Percentiles rank a stretch among this genome's conserved stretches.
phyloP scores from a whole-genome alignment of 192 early-diverging fungal species.

The Thoreauomyces humboldtii region DNA sequence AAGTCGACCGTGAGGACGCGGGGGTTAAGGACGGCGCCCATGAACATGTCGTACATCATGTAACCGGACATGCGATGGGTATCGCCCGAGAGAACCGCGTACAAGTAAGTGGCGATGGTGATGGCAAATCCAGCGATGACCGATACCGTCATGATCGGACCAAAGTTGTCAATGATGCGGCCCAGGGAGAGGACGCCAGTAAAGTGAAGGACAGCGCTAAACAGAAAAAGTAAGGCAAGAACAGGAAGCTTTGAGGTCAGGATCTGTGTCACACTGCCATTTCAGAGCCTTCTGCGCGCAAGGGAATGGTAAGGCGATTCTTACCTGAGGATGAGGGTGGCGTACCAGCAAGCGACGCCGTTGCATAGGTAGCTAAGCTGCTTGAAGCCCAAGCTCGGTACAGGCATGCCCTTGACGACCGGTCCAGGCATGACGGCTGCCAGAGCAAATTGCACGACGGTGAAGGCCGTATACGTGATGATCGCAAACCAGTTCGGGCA shows the following conservation, averaged over 20 bases:
- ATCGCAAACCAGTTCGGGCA: conserved; percentile 52
- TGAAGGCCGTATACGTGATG: conserved; percentile 61
- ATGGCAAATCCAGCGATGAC: conserved; percentile 49
- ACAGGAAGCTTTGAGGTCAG: too few species aligned
- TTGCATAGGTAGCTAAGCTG: conserved; percentile 58
- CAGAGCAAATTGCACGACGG: conserved; percentile 54
- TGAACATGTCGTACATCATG: conserved; percentile 81
- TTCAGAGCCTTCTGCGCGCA: background rate
- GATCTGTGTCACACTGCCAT: too few species aligned
- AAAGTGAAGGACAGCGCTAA: conserved; percentile 40
- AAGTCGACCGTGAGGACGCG: conserved; percentile 73
- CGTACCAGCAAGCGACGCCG: conserved; percentile 49
- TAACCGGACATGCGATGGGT: conserved; percentile 57
- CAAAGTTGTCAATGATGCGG: conserved; percentile 56
- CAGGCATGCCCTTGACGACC: conserved; percentile 61
- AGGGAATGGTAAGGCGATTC: background rate
- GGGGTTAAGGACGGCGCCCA: conserved; percentile 91
- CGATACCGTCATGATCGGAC: conserved; percentile 52
- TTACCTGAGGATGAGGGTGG: conserved; percentile 40
- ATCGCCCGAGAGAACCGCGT: conserved; percentile 30
- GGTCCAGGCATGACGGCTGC: conserved; percentile 70
- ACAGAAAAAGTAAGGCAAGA: too few species aligned
- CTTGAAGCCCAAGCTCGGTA: conserved; percentile 61
- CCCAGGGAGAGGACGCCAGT: conserved; percentile 45
- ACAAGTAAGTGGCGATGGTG: conserved; percentile 38